Evolutionary conservation across 192 early-diverging fungal genomes (phyloP), one percentile per base, ranked within the genome.

Genomic region (Backusella psychrophila): DNA sequence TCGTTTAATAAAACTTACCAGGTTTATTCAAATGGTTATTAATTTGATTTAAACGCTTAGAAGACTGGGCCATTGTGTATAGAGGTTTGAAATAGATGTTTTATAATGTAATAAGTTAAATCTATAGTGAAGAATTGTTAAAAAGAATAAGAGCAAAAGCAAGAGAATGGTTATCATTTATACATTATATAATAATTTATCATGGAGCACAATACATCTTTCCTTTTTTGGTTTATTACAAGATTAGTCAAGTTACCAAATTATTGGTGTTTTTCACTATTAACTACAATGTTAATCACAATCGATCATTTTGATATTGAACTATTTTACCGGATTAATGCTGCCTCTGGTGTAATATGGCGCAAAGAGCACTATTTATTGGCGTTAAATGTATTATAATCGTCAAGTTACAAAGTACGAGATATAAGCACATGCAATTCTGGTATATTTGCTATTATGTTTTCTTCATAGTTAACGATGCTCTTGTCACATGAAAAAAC

Each of bases 21-120:
- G 70, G 23, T 49, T 44, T 33, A 41, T 44, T 71, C 42, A 71
- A 71, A 33, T 71, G 70, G 7, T 44, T 41, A 44, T 29, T 71
- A 15, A 71, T 71, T 71, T 71, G 70, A 23, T 49, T 71, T 49
- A 71, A 49, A 49, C 70, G 70, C 31, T 71, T 71, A 6, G 70
- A 71, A 49, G 70, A 34, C 23, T 71, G 70, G 17, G 70, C 3
- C 70, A 71, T 71, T 26, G 15, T 49, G 19, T 63, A 63, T 29
- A 29, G 11, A 29, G 2, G 26, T 26, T 63, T 63, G 26, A 63
- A 63, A 3, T 12, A 3, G 26, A 11, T 56, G 8, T 1, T 11
- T 21, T 56, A 56, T 21, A 23, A 17, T 23, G 1, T 67, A 67
- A 12, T 29, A 67, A 68, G 35, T 14, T 17, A 36, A 68, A 1